Base-by-base conservation (phyloP, 805 yeast genomes). In the Metschnikowia chrysomelidarum region DNA sequence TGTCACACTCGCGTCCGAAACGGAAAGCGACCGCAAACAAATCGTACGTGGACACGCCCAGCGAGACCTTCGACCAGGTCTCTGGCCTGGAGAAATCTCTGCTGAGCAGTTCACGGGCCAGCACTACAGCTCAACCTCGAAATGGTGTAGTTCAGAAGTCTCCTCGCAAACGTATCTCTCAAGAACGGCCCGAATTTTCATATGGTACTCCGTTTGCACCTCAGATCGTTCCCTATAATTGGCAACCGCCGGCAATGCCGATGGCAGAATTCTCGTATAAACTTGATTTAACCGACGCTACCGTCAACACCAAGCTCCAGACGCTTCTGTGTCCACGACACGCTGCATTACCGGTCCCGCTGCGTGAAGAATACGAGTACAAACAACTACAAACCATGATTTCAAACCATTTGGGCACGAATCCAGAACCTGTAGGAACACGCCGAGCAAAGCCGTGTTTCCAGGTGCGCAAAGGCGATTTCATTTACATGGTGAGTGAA, bases 401-500 rank as follows among this genome's bases (percentile, higher is more conserved):
- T 3, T 30, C 30, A 11, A 16, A 21, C 22, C 37, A 37, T 22
- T 32, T 44, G 39, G 43, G 40, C 16, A 23, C 25, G 20, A 28
- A 24, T 16, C 34, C 38, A 13, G 43, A 36, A n/a, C 26, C 32
- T 9, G 19, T 26, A 6, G 33, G 36, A 24, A 23, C 37, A 11
- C 27, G 37, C n/a, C 27, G 42, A 4, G 38, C 34, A 16, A 32
- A 20, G 23, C 14, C 54, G 38, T 26, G 30, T 8, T 54, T 60
- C 36, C 56, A 51, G 29, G 40, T 76, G n/a, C 41, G 43, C 4
- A 76, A 75, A 42, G 77, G 76, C 34, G 95, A 88, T 38, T 78
- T 70, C 40, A 81, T 88, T 7, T 88, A 84, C 55, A 78, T 89
- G 79, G 72, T 89, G 9, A 78, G 93, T 44, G 96, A 87, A 57